phyloP scores from a whole-genome alignment of 345 rosid genomes.

The Rhodomyrtus tomentosa region DNA sequence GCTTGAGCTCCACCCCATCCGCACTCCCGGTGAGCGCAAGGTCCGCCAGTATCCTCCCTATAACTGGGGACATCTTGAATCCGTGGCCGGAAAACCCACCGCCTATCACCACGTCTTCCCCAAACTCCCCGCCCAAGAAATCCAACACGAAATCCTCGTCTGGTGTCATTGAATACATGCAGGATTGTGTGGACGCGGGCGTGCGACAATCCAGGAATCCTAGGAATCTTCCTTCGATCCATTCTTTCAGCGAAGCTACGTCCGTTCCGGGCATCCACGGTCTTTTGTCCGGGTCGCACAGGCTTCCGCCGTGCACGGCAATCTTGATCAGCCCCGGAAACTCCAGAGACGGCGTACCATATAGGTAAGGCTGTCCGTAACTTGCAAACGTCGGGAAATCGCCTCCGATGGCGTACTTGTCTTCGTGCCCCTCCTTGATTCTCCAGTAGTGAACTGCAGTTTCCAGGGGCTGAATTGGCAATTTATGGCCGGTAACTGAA shows the following conservation, averaged over 20 bases:
- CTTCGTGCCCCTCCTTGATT: slow-evolving; percentile 56
- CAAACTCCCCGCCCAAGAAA: slow-evolving; percentile 71
- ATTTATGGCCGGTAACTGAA: slow-evolving; percentile 30
- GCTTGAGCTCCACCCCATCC: slow-evolving; percentile 40
- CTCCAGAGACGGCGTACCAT: slow-evolving; percentile 84
- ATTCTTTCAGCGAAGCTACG: slow-evolving; percentile 33
- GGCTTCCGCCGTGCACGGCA: slow-evolving; percentile 53
- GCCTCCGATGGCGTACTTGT: slow-evolving; percentile 18
- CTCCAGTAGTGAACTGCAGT: slow-evolving; percentile 65
- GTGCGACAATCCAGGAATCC: slow-evolving; percentile 41
- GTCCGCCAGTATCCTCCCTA: slow-evolving; percentile 71
- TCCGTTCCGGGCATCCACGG: slow-evolving; percentile 53
- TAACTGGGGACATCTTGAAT: slow-evolving; percentile 74
- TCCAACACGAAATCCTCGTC: slow-evolving; percentile 86
- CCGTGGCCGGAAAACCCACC: slow-evolving; percentile 96
- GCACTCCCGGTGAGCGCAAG: slow-evolving; percentile 40
- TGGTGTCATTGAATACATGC: slow-evolving; percentile 77
- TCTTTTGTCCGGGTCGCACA: slow-evolving; percentile 74
- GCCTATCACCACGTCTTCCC: slow-evolving; percentile 52
- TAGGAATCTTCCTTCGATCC: slow-evolving; percentile 45
- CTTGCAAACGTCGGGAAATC: slow-evolving; percentile 65
- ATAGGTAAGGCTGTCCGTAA: slow-evolving; percentile 48
- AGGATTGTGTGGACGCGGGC: slow-evolving; percentile 55
- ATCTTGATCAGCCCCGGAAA: slow-evolving; percentile 73
- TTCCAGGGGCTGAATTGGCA: slow-evolving; percentile 61